phyloP scores from a whole-genome alignment of 306 rosid genomes.

The Cicer judaicum region DNA sequence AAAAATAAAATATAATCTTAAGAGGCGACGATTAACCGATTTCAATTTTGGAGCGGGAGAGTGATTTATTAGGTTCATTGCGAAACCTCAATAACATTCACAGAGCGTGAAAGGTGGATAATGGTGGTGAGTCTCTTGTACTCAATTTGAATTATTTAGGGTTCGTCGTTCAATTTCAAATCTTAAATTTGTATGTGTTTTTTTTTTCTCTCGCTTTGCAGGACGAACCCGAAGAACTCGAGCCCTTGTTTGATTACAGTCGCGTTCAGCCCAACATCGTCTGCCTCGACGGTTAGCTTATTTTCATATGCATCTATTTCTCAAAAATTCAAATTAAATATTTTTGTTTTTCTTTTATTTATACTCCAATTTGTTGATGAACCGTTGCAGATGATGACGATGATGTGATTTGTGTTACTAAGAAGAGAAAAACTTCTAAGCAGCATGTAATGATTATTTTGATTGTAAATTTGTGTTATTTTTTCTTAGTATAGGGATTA shows the following conservation, averaged over 20 bases:
- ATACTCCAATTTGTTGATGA: neutral
- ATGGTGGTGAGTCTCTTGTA: constrained; percentile 24
- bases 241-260: constrained; percentile 84
- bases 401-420: constrained; percentile 38
- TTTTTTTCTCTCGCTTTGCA: constrained; percentile 41
- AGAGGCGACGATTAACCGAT: neutral
- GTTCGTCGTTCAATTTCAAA: constrained; percentile 21
- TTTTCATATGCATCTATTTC: neutral
- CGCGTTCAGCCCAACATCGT: constrained; percentile 75
- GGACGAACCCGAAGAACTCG: constrained; percentile 76
- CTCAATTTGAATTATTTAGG: constrained; percentile 31
- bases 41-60: constrained; percentile 41
- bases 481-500: neutral
- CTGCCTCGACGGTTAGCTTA: constrained; percentile 61
- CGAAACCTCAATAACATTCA: neutral
- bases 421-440: constrained; percentile 54
- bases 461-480: neutral
- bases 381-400: constrained; percentile 55
- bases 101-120: neutral
- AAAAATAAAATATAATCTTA: neutral
- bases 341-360: neutral
- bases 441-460: constrained; percentile 37
- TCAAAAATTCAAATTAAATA: neutral
- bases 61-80: neutral
- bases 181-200: constrained; percentile 13